Percentiles rank a stretch among this genome's conserved stretches.
phyloP scores from a whole-genome alignment of 2,329 filamentous ascomycete species.

The Colletotrichum limetticola region DNA sequence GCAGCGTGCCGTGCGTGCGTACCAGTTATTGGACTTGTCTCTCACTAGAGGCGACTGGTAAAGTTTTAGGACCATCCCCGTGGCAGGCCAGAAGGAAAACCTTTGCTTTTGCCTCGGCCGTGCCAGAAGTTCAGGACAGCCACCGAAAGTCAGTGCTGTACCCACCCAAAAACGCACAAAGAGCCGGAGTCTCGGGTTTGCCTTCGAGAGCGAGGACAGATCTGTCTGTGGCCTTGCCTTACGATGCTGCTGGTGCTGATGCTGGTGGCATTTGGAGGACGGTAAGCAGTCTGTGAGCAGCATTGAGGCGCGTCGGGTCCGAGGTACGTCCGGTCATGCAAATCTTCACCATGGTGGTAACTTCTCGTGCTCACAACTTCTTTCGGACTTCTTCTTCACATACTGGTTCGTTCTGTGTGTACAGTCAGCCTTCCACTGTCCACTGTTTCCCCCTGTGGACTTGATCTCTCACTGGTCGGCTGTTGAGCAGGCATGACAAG shows the following conservation, averaged over 20 bases:
- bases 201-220: background rate
- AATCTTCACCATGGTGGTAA: background rate
- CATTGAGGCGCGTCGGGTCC: background rate
- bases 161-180: constrained; percentile 14
- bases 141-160: background rate
- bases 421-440: background rate
- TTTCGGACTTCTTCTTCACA: background rate
- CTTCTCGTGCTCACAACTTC: background rate
- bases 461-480: background rate
- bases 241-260: background rate
- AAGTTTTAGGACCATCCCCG: background rate
- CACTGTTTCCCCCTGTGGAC: no score
- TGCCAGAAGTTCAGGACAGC: background rate
- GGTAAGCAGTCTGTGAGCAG: background rate
- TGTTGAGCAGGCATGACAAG: background rate
- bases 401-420: background rate
- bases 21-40: constrained; percentile 10
- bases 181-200: constrained; percentile 24
- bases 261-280: background rate
- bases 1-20: constrained; percentile 1
- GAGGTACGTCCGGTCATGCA: background rate
- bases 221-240: background rate
- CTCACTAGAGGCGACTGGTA: background rate
- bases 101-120: background rate
- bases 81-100: background rate